Base-by-base conservation (phyloP, 331 rosid species). In the Stylosanthes scabra region DNA sequence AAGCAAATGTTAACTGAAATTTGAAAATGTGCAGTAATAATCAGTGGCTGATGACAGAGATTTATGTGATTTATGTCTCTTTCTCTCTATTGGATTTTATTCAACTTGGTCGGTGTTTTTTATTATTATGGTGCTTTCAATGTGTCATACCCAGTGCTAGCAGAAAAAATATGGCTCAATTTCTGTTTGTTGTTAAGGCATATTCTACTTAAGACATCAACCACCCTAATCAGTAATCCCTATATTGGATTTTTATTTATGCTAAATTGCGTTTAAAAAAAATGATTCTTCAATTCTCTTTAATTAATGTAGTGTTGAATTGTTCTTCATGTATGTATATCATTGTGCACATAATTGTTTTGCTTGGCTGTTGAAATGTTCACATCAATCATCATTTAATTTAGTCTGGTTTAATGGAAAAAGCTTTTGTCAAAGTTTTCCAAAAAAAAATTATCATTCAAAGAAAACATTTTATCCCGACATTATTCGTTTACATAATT, bases 51-150 rank as follows among this genome's bases (percentile, higher is more conserved):
- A 74, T 63, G 73, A 74, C 73, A 68, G 11, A 42, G 81, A 75
- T 76, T 76, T 81, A 50, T 59, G 27, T 52, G 51, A 72, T 77
- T 50, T 5, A 8, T 65, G 41, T 27, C 51, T 57, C 55, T 65
- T 77, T 77, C 31, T 68, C 45, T 68, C 40, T 47, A 41, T 62
- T 69, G 68, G 73, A 46, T 52, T 74, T 69, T 59, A 47, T 80
- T 67, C 25, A 75, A 50, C 16, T 52, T 16, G 81, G 81, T 63
- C 51, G 11, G 7, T 7, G 25, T 60, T 69, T 63, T 75, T 71
- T 56, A 63, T 69, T 29, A 70, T 70, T 51, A 51, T 81, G 82
- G 73, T 66, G 79, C 74, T 81, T 76, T 85, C 82, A 76, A 72
- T 80, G 82, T 74, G 84, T 49, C 86, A 68, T 83, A 61, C 66